These are phyloP conservation scores for Ogataea degrootiae DNA, from an alignment of 805 yeast species.

Conservation along the genomic window DNA sequence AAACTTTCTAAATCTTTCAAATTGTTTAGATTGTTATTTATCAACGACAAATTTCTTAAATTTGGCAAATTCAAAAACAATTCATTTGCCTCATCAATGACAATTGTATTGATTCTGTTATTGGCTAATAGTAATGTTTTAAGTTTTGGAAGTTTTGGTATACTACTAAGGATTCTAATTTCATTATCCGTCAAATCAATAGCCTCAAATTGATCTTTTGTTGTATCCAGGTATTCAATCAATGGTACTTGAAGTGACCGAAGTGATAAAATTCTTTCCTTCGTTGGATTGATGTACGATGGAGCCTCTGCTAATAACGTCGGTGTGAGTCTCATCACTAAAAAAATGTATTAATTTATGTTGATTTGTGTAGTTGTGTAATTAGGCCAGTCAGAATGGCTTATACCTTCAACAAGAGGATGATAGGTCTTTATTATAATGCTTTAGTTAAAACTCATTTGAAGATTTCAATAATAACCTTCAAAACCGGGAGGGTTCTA, in stretches of 20 bases:
- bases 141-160: slow-evolving; percentile 40
- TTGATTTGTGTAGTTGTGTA: no score
- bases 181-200: slow-evolving; percentile 78
- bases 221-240: slow-evolving; percentile 39
- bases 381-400: no score
- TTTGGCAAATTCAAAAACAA: slow-evolving; percentile 37
- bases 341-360: neutral
- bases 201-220: slow-evolving; percentile 41
- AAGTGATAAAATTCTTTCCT: slow-evolving; percentile 37
- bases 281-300: slow-evolving; percentile 42
- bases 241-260: slow-evolving; percentile 37
- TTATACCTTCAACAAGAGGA: no score
- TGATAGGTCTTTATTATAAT: no score
- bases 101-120: slow-evolving; percentile 49
- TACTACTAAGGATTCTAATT: slow-evolving; percentile 47
- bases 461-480: no score
- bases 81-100: slow-evolving; percentile 20
- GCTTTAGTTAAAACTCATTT: no score
- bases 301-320: slow-evolving; percentile 46
- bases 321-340: slow-evolving; percentile 52
- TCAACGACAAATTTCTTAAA: slow-evolving; percentile 46
- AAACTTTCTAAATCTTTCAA: slow-evolving; percentile 39
- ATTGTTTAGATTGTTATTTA: slow-evolving; percentile 43
- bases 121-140: slow-evolving; percentile 56
- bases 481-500: no score